Base-by-base conservation (phyloP, 1,139 yeast genomes). In the Suzukiozyma palmioleophila region DNA sequence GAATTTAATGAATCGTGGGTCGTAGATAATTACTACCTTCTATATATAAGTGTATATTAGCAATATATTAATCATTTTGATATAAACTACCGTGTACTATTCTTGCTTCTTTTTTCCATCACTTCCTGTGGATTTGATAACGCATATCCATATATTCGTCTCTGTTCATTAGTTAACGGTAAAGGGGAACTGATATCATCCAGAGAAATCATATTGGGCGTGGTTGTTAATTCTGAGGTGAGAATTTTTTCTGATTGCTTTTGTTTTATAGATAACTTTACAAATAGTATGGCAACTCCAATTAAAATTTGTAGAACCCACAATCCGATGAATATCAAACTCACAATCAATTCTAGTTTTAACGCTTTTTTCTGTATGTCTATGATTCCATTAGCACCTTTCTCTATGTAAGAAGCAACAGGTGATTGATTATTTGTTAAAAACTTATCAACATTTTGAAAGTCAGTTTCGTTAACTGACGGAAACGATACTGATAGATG, bases 401-500 rank as follows among this genome's bases (percentile, higher is more conserved):
- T 41, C 14, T 39, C 33, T 6, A 43, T 35, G 26, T 31, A 30
- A 13, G 28, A 28, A 3, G 26, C 14, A 7, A 26, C 11, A 13
- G 21, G n/a, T 9, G 32, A 29, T n/a, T 14, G 35, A 18, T 27
- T 13, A 14, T 33, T 33, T 8, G 8, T 21, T 14, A 33, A 21
- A 21, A 37, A 24, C 8, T 18, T 12, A n/a, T 33, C 33, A 22
- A 28, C 24, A 37, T 33, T 26, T 9, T 18, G 30, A 21, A 27
- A 32, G 14, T 26, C 27, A n/a, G 25, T 35, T n/a, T 33, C 35
- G 29, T 35, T 29, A 6, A 49, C 26, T 12, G 29, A 14, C 1
- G 97, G 96, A 1, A 90, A 54, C 0, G 64, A 47, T 2, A 90
- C 62, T 12, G 76, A 66, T 2, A 90, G 72, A 47, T 85, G 70